A percentile compares a stretch with the other conserved stretches of the same genome.
phyloP scores from a whole-genome alignment of 2,329 filamentous ascomycete species.

The Venturia oleaginea region DNA sequence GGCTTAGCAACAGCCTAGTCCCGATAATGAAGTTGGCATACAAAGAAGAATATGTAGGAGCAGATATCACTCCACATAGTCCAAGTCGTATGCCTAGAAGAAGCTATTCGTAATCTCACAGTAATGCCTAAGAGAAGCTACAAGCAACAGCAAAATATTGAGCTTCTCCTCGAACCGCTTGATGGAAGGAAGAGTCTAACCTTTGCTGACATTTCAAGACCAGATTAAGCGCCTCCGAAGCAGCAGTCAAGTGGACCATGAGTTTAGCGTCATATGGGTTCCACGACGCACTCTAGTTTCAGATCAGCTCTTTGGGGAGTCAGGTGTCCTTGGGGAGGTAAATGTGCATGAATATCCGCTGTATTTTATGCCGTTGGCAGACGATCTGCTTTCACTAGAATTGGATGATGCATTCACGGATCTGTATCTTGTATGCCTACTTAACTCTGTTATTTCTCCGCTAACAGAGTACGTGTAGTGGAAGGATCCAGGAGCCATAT shows the following conservation, averaged over 20 bases:
- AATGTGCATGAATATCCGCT: slow-evolving; percentile 80
- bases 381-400: slow-evolving; percentile 85
- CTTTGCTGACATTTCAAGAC: slow-evolving; percentile 55
- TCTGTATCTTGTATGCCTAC: slow-evolving; percentile 60
- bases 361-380: slow-evolving; percentile 84
- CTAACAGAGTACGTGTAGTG: slow-evolving; percentile 36
- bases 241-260: slow-evolving; percentile 82
- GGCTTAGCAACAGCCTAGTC: no score
- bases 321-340: slow-evolving; percentile 85
- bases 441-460: not conserved
- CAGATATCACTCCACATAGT: slow-evolving; percentile 44
- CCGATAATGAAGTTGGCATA: slow-evolving; percentile 32
- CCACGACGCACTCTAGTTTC: slow-evolving; percentile 85
- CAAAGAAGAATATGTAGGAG: slow-evolving; percentile 53
- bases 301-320: slow-evolving; percentile 84
- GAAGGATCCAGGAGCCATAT: slow-evolving; percentile 86
- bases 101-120: slow-evolving; percentile 17
- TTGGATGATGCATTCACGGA: slow-evolving; percentile 80
- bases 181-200: slow-evolving; percentile 10
- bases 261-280: slow-evolving; percentile 95
- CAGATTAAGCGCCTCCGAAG: slow-evolving; percentile 85
- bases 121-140: slow-evolving; percentile 40
- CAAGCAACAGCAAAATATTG: slow-evolving; percentile 14
- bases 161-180: not conserved
- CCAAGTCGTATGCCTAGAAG: slow-evolving; percentile 48